Evolutionary conservation across 2,329 filamentous ascomycete species (phyloP).

Genomic region (Nemania sp.): DNA sequence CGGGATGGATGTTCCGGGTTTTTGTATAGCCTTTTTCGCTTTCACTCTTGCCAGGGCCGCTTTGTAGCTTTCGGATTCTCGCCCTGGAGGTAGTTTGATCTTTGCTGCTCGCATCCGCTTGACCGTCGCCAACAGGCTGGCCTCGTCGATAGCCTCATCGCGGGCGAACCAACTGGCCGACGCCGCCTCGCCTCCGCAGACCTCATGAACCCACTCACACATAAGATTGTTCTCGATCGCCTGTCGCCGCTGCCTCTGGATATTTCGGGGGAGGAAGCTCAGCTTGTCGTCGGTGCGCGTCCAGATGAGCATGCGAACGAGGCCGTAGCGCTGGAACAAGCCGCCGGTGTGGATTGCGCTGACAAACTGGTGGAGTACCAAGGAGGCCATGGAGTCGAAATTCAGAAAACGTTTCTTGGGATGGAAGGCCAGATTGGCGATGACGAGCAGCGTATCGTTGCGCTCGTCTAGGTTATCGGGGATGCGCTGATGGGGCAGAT

Average conservation of each 20-base stretch:
- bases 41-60: constrained; percentile 29
- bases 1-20: constrained; percentile 33
- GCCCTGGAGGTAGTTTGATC: constrained; percentile 49
- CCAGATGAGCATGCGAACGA: constrained; percentile 80
- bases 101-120: constrained; percentile 53
- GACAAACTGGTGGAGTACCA: constrained; percentile 67
- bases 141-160: constrained; percentile 53
- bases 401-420: constrained; percentile 54
- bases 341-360: constrained; percentile 59
- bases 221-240: constrained; percentile 64
- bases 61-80: constrained; percentile 45
- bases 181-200: constrained; percentile 51
- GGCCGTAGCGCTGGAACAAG: constrained; percentile 75
- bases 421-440: constrained; percentile 66
- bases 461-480: constrained; percentile 49
- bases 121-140: constrained; percentile 47
- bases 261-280: constrained; percentile 62
- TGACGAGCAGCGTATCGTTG: constrained; percentile 76
- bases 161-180: constrained; percentile 42
- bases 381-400: constrained; percentile 60
- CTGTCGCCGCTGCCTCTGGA: constrained; percentile 59
- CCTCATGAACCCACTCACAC: constrained; percentile 62
- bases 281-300: constrained; percentile 63
- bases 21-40: neutral
- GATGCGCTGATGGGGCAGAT: constrained; percentile 60